Base-by-base conservation (phyloP, 116 monocot species). In the Zostera marina region DNA sequence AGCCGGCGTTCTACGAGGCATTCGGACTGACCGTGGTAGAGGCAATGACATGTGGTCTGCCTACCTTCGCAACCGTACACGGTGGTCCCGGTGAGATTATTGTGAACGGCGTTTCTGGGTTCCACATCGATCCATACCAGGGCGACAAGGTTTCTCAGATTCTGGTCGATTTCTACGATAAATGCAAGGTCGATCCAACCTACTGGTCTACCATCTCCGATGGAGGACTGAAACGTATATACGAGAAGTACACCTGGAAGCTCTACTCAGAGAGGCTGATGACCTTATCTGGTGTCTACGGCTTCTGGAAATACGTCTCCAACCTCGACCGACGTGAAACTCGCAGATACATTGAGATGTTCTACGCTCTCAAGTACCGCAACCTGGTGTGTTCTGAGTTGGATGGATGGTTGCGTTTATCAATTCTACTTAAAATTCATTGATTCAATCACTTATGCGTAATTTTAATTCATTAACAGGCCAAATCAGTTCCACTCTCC, bases 201-300 rank as follows among this genome's bases (percentile, higher is more conserved):
- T 60, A 81, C 74, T 91, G 91, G 91, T 73, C 79, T 5, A 76
- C 60, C 17, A 74, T 85, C 49, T 91, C 91, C 10, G 32, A 61
- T 2, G 91, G 73, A 44, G 91, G 85, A 1, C 65, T 91, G 16
- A 69, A 77, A 63, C 63, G 91, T 0, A 91, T 91, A 14, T 63
- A 91, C 22, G 91, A 91, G 66, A 85, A 85, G 91, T 89, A 89
- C 54, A 89, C 89, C 22, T 89, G 89, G 89, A 77, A 88, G 77
- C 77, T 88, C 39, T 88, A 88, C 54, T 88, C 88, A 0, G 88
- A 88, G 74, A 83, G 83, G 63, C 16, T 88, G 77, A 88, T 88
- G 88, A 83, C 88, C 8, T 61, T 88, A 22, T 63, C 88, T 58
- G 88, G 80, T 53, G 88, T 88, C 11, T 88, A 88, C 62, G 83